These are phyloP conservation scores for Zangia roseola DNA, from an alignment of 768 basidiomycete species.

Conservation along the genomic window DNA sequence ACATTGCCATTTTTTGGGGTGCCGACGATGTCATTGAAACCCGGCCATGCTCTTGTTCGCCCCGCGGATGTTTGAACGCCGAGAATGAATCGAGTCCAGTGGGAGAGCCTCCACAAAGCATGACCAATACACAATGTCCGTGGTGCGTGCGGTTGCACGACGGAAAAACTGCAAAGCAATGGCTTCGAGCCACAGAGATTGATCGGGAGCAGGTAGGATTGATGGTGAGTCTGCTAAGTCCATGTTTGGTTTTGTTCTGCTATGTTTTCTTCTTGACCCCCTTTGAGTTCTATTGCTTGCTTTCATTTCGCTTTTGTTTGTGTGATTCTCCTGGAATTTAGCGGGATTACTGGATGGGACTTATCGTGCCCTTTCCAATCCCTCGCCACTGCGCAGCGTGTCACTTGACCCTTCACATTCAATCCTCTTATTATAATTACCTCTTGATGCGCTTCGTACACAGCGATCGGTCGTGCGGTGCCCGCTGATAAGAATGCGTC, in stretches of 20 bases:
- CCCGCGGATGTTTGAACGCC: conserved; percentile 13
- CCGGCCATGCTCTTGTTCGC: conserved; percentile 15
- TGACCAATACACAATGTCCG: conserved; percentile 9
- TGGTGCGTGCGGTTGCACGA: conserved; percentile 26
- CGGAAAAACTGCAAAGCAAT: conserved; percentile 28
- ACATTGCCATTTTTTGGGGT: conserved; percentile 65
- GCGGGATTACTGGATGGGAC: conserved; percentile 6
- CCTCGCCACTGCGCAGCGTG: not conserved
- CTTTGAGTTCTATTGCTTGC: conserved; percentile 1
- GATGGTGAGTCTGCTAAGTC: conserved; percentile 25
- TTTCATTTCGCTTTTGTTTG: conserved; percentile 13
- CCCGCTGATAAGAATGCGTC: conserved; percentile 6
- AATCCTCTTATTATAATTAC: conserved; percentile 6
- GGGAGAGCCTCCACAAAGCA: not conserved
- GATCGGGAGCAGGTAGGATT: conserved; percentile 23
- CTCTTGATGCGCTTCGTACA: conserved; percentile 15
- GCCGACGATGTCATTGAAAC: conserved; percentile 20
- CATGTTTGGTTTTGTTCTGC: conserved; percentile 5
- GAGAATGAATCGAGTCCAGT: conserved; percentile 7
- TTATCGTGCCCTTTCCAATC: conserved; percentile 8
- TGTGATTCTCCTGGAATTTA: conserved; percentile 5
- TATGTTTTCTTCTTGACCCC: not conserved
- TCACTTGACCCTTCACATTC: conserved; percentile 7
- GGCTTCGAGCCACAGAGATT: conserved; percentile 35
- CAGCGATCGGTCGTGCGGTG: conserved; percentile 3